Evolutionary conservation across 306 rosid genomes (phyloP), one percentile per base, ranked within the genome.

Genomic region (Aeschynomene evenia): DNA sequence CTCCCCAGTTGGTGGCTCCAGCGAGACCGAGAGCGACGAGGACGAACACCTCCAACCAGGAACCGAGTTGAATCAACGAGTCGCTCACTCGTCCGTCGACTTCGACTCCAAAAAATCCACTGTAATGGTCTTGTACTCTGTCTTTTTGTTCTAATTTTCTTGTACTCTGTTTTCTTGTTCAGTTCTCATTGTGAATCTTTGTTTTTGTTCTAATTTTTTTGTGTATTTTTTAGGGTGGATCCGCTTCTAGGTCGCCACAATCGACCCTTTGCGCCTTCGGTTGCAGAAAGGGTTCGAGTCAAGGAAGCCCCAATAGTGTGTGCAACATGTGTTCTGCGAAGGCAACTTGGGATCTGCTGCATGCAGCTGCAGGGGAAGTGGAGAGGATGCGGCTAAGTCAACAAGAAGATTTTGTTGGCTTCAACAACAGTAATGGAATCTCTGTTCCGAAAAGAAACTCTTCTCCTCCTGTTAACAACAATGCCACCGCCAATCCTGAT

Each of bases 291-390:
- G 85, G 77, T 3, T 91, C 90, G 9, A 85, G 84, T 70, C 82
- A 82, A 0, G 94, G 88, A 0, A 90, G 96, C 52, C 90, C 96
- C 0, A 83, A 79, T 29, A 63, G 86, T 13, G 84, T 66, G 20
- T 84, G 81, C 4, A 71, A 65, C 21, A 14, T 34, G 9, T 16
- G 79, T 0, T 83, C 96, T 2, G 63, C 86, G 7, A 83, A 77
- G 66, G 58, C 85, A 1, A 88, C 97, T 1, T 85, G 87, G 90
- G 95, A 94, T 82, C 87, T 94, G 34, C 81, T 94, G 36, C 83
- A 78, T 67, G 94, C 97, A 7, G 94, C 98, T n/a, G 96, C 91
- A 14, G 97, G 86, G 39, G 90, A 90, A 72, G 87, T 93, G 0
- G 98, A 89, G 16, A 87, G 83, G 80, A 85, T 90, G 94, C 66